Conservation (phyloP, 495 filamentous ascomycete genomes). For the Amniculicola lignicola region DNA sequence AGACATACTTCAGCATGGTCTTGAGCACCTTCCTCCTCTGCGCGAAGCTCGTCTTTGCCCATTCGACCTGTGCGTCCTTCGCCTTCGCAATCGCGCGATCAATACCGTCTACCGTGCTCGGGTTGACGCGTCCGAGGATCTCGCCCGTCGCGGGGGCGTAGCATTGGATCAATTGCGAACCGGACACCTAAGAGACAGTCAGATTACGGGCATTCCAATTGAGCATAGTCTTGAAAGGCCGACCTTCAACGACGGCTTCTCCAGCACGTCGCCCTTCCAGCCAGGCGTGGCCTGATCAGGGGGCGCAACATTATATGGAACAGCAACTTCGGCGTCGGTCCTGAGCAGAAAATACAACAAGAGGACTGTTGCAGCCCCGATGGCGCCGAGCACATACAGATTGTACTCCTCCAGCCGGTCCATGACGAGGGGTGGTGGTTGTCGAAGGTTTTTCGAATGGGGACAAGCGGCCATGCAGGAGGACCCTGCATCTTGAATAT, state of each 20-base stretch:
- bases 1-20: slow-evolving; percentile 68
- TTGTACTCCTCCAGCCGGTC: slow-evolving; percentile 10
- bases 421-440: slow-evolving; percentile 12
- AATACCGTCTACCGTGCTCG: slow-evolving; percentile 72
- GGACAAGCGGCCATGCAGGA: no score
- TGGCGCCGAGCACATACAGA: slow-evolving; percentile 3
- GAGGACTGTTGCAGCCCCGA: slow-evolving; percentile 4
- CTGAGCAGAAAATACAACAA: slow-evolving; percentile 16
- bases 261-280: slow-evolving; percentile 60
- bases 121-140: slow-evolving; percentile 75
- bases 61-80: slow-evolving; percentile 69
- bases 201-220: no score
- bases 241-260: slow-evolving; percentile 52
- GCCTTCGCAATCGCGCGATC: slow-evolving; percentile 75
- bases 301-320: slow-evolving; percentile 56
- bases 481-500: no score
- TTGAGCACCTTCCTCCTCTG: slow-evolving; percentile 76
- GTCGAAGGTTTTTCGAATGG: neutral
- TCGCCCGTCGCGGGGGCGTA: slow-evolving; percentile 88
- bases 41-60: slow-evolving; percentile 74
- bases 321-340: slow-evolving; percentile 47
- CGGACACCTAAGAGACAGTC: slow-evolving; percentile 51
- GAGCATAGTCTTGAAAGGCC: no score
- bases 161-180: slow-evolving; percentile 68
- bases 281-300: slow-evolving; percentile 55